Base-by-base conservation (phyloP, 2,329 filamentous ascomycete species). In the Cadophora gregata region DNA sequence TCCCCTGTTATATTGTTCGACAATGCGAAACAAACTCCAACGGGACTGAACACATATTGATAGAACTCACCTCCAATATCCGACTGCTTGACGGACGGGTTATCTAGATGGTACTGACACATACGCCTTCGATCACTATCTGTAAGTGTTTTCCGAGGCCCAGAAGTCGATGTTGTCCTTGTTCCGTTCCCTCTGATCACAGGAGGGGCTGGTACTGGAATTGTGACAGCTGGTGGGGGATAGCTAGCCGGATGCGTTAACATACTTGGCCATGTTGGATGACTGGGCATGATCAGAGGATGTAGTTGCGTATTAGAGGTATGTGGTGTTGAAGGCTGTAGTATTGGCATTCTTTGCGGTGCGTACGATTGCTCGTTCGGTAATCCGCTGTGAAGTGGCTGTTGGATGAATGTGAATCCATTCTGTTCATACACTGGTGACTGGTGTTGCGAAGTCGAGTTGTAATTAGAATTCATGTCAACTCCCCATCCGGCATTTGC, bases 71-170 rank as follows among this genome's bases (percentile, higher is more conserved):
- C 86, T 80, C 96, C 96, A 80, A 99, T 99, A 76, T 98, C 95
- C 21, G 93, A 96, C 81, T 99, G 96, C 80, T 97, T 97, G 55
- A 93, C 90, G 59, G 88, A 90, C 25, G 95, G 96, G 77, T 98
- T 90, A 69, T 97, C 91, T 77, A 96, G 91, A 74, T 95, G 92
- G 79, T 95, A 97, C 76, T 93, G 87, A 79, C 96, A 99, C 94
- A 99, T 99, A 53, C 88, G 87, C 71, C 93, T 87, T 70, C 96
- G 91, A 78, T 98, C 94, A 66, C 93, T 90, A 76, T 97, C 93
- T 8, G 93, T 97, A 73, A 99, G 83, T 1, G 95, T 98, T 80
- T 93, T 93, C 73, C 93, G 86, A 4, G 92, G 91, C 58, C 90
- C 92, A 58, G 90, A 81, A 72, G 79, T 82, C 27, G 85, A 81